phyloP scores from a whole-genome alignment of 1,284 basidiomycete species.

The Pseudozyma thailandica region DNA sequence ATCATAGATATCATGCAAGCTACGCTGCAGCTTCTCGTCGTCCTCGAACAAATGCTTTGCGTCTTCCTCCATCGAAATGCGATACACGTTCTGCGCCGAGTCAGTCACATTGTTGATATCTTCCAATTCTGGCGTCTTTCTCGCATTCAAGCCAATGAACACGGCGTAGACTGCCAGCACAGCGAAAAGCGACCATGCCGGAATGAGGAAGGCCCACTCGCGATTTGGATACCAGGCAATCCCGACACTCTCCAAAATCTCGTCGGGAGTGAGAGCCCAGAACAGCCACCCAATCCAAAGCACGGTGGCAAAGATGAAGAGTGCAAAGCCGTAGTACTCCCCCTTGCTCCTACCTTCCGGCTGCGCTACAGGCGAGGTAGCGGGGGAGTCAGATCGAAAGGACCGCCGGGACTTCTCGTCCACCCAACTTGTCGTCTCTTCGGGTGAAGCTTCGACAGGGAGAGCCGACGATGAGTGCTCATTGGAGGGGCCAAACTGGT shows the following conservation, averaged over 20 bases:
- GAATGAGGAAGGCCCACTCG: constrained; percentile 57
- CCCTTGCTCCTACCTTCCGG: constrained; percentile 7
- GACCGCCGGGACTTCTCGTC: constrained; percentile 28
- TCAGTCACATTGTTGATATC: constrained; percentile 41
- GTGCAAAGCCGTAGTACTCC: constrained; percentile 59
- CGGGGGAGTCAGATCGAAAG: constrained; percentile 26
- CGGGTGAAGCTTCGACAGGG: background rate
- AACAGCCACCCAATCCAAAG: constrained; percentile 47
- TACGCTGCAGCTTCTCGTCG: background rate
- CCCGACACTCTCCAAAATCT: constrained; percentile 34
- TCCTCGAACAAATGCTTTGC: constrained; percentile 29
- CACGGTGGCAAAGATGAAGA: constrained; percentile 56
- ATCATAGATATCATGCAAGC: constrained; percentile 48
- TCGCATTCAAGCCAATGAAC: constrained; percentile 46
- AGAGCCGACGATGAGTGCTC: background rate
- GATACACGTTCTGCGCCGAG: constrained; percentile 24
- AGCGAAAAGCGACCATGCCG: constrained; percentile 53
- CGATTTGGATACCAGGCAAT: constrained; percentile 60
- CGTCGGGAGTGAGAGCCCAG: constrained; percentile 54
- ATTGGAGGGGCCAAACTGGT: constrained; percentile 8
- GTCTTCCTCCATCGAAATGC: constrained; percentile 7
- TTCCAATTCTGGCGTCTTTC: constrained; percentile 41
- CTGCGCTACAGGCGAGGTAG: background rate
- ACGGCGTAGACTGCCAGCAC: constrained; percentile 51
- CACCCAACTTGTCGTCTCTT: constrained; percentile 6